These are phyloP conservation scores for Cladosporium sp. DNA, from an alignment of 2,329 filamentous ascomycete species.

Conservation along the genomic window DNA sequence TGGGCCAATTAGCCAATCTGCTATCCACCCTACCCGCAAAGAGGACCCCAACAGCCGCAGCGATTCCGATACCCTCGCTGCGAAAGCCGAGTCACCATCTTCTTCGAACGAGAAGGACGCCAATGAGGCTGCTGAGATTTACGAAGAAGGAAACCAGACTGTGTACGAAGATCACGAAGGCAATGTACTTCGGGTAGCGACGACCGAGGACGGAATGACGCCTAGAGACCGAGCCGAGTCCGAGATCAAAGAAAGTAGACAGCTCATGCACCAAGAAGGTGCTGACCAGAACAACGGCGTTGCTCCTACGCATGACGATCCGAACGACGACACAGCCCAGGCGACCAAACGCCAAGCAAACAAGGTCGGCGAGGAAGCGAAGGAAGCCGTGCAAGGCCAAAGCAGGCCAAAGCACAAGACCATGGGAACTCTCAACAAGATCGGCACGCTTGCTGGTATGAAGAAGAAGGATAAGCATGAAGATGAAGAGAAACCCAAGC, in stretches of 20 bases:
- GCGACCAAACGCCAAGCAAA: constrained; percentile 30
- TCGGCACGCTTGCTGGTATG: constrained; percentile 25
- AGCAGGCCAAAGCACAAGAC: constrained; percentile 40
- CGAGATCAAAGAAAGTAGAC: constrained; percentile 51
- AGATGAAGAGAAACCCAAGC: constrained; percentile 30
- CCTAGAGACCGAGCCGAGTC: constrained; percentile 60
- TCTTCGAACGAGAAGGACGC: constrained; percentile 30
- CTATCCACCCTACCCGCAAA: constrained; percentile 65
- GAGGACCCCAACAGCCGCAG: constrained; percentile 34
- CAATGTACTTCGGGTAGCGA: constrained; percentile 70
- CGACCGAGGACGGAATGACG: constrained; percentile 36
- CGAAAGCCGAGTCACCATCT: constrained; percentile 36
- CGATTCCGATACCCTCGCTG: constrained; percentile 41
- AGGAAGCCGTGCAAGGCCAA: constrained; percentile 45
- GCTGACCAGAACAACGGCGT: constrained; percentile 37
- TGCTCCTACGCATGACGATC: constrained; percentile 45
- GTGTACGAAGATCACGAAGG: constrained; percentile 83
- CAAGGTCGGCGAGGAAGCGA: constrained; percentile 64
- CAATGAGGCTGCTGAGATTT: constrained; percentile 53
- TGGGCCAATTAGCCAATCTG: constrained; percentile 84
- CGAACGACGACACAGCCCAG: constrained; percentile 39
- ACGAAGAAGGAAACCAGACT: constrained; percentile 73
- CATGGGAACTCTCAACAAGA: constrained; percentile 36
- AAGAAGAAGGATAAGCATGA: constrained; percentile 18
- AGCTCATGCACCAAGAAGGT: constrained; percentile 51